phyloP scores from a whole-genome alignment of 768 basidiomycete species.

The Gautieria morchelliformis region DNA sequence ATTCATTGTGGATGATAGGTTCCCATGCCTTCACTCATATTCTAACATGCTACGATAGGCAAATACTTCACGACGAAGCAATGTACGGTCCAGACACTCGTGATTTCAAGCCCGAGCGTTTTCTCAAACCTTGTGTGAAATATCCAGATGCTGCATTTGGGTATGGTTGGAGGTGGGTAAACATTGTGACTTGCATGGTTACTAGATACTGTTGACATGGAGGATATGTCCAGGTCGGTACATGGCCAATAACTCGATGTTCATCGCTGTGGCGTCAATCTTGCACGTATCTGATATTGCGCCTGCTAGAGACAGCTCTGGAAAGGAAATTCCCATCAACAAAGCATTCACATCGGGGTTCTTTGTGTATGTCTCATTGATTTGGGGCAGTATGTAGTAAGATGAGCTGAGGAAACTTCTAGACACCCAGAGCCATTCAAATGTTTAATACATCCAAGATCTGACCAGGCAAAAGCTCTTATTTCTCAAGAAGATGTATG shows the following conservation, averaged over 20 bases:
- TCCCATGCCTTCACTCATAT: conserved; percentile 9
- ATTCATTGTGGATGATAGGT: conserved; percentile 15
- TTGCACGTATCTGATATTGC: conserved; percentile 38
- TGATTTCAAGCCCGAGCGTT: conserved; percentile 10
- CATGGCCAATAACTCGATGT: conserved; percentile 40
- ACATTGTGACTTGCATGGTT: background rate
- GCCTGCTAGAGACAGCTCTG: conserved; percentile 31
- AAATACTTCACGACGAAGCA: background rate
- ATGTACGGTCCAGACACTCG: conserved; percentile 17
- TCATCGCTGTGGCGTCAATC: conserved; percentile 35
- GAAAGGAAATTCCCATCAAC: conserved; percentile 19
- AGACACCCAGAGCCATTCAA: too few species aligned
- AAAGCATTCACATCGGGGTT: too few species aligned
- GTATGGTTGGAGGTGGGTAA: background rate
- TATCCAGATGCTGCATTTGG: background rate
- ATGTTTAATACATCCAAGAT: too few species aligned
- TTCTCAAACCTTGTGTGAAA: conserved; percentile 6
- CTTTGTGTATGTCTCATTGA: too few species aligned
- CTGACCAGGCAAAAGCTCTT: too few species aligned
- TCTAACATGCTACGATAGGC: background rate
- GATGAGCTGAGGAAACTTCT: too few species aligned
- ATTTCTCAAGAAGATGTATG: too few species aligned
- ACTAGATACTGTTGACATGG: background rate
- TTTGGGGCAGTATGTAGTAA: too few species aligned
- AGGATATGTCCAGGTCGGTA: conserved; percentile 46